Percentiles rank a stretch among this genome's conserved stretches.
phyloP scores from a whole-genome alignment of 2,329 filamentous ascomycete genomes.

The Elsinoe ampelina region DNA sequence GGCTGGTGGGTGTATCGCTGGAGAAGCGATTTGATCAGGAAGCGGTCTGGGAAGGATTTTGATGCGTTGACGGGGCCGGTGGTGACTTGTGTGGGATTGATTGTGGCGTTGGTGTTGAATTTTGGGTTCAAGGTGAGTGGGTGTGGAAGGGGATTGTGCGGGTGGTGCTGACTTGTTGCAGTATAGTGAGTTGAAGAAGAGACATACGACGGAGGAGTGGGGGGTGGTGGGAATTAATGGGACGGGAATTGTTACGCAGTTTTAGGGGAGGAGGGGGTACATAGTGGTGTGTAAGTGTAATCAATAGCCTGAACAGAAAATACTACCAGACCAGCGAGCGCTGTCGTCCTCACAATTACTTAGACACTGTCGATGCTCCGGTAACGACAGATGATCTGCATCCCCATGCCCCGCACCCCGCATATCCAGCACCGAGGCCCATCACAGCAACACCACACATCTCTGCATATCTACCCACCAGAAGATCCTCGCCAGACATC shows the following conservation, averaged over 20 bases:
- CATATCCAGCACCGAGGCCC: background rate
- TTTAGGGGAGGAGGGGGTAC: background rate
- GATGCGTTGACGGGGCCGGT: conserved; percentile 81
- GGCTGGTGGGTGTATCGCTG: conserved; percentile 75
- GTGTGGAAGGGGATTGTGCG: background rate
- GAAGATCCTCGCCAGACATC: too few relatives aligned
- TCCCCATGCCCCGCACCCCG: background rate
- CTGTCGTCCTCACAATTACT: too few relatives aligned
- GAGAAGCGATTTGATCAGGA: conserved; percentile 67
- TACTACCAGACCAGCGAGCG: too few relatives aligned
- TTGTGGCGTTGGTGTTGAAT: conserved; percentile 71
- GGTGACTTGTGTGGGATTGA: conserved; percentile 69
- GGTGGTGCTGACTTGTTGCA: background rate
- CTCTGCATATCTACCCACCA: too few relatives aligned
- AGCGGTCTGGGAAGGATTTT: conserved; percentile 84
- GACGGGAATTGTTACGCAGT: conserved; percentile 5
- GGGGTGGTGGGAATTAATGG: conserved; percentile 7
- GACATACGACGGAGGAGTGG: background rate
- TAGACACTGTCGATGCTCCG: background rate
- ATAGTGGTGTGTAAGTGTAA: background rate
- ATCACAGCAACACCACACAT: background rate
- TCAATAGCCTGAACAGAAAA: background rate
- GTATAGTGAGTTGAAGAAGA: conserved; percentile 11
- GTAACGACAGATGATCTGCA: too few relatives aligned
- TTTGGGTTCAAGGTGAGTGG: conserved; percentile 68